A percentile compares a stretch with the other conserved stretches of the same genome.
phyloP scores from a whole-genome alignment of 805 yeast genomes.

The Cyberlindnera xishuangbannaensis region DNA sequence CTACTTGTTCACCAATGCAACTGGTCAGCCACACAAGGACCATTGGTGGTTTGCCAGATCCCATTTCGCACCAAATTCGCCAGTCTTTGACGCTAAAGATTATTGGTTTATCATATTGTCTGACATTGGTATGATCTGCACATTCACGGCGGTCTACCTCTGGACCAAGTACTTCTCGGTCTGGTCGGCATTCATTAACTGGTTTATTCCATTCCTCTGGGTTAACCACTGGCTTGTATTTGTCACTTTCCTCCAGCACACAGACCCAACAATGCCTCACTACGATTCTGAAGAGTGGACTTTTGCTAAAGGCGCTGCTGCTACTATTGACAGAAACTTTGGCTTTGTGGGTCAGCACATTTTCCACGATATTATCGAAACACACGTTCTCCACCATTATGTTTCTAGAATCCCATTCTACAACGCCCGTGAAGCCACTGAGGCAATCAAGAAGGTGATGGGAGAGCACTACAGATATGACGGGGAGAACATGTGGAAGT shows the following conservation, averaged over 20 bases:
- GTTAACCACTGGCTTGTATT: constrained; percentile 90
- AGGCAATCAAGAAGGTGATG: constrained; percentile 76
- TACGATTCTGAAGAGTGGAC: constrained; percentile 74
- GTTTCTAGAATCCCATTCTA: constrained; percentile 82
- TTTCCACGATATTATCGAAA: constrained; percentile 87
- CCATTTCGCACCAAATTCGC: constrained; percentile 71
- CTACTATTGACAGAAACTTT: constrained; percentile 80
- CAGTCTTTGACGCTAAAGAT: constrained; percentile 68
- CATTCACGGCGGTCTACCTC: constrained; percentile 46
- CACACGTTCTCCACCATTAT: constrained; percentile 85
- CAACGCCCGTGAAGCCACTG: constrained; percentile 76
- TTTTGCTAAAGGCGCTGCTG: constrained; percentile 86
- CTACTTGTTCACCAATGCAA: constrained; percentile 62
- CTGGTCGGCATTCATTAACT: constrained; percentile 58
- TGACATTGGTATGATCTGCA: constrained; percentile 63
- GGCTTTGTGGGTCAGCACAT: constrained; percentile 73
- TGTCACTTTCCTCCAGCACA: constrained; percentile 80
- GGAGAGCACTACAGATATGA: constrained; percentile 68
- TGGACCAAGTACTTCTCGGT: constrained; percentile 60
- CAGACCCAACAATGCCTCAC: constrained; percentile 76
- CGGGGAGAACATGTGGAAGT: constrained; percentile 68
- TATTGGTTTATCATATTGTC: constrained; percentile 66
- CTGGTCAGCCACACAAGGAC: constrained; percentile 62
- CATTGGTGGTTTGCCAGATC: constrained; percentile 44
- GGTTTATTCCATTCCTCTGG: constrained; percentile 71